Percentiles rank a stretch among this genome's conserved stretches.
Conservation (phyloP, 179 eudicot species). For the Vitellaria paradoxa region DNA sequence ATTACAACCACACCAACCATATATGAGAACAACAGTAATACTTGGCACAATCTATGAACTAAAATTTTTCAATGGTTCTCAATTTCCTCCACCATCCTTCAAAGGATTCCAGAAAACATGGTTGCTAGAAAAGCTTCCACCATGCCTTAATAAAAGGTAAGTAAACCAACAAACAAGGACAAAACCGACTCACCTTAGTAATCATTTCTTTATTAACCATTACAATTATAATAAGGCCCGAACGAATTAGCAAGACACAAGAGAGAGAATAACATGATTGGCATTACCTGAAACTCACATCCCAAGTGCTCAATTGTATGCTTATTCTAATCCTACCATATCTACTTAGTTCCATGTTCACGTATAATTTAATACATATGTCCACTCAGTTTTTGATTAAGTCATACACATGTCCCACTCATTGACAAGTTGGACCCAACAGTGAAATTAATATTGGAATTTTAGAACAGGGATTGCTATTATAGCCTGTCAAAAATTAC, state of each 20-base stretch:
- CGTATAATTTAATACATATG: not conserved
- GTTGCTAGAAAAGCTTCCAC: not conserved
- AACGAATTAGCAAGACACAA: not conserved
- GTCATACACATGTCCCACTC: too few relatives aligned
- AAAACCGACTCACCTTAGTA: not conserved
- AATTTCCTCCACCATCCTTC: not conserved
- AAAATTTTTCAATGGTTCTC: not conserved
- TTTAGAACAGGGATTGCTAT: too few relatives aligned
- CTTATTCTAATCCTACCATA: not conserved
- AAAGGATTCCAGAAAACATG: not conserved
- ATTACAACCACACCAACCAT: not conserved
- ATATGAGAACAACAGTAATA: not conserved
- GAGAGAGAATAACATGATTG: not conserved
- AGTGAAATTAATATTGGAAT: not conserved
- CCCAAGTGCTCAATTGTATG: not conserved
- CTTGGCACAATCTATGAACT: not conserved
- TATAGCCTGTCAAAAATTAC: not conserved
- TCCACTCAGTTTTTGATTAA: not conserved
- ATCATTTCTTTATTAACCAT: not conserved
- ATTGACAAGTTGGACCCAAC: not conserved
- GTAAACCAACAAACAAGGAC: too few relatives aligned
- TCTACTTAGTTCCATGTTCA: not conserved
- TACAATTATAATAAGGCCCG: not conserved
- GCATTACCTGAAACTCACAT: not conserved
- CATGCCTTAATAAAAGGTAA: not conserved